These are phyloP conservation scores for Scheffersomyces spartinae DNA, from an alignment of 805 yeast species.

Conservation along the genomic window DNA sequence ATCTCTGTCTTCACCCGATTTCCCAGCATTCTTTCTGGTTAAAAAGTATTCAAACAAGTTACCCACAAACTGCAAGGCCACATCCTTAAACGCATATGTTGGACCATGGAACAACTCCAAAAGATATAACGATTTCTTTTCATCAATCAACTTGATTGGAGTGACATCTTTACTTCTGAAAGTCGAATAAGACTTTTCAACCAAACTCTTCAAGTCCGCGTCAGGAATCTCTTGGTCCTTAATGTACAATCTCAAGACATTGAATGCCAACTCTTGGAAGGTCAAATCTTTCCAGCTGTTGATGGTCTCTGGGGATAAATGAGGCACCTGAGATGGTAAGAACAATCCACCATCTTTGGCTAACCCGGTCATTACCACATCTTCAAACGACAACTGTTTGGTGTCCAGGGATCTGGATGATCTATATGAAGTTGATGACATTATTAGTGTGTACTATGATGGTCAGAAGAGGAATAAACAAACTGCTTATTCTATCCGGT, in stretches of 20 bases:
- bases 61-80: slow-evolving; percentile 96
- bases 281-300: slow-evolving; percentile 60
- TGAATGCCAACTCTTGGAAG: slow-evolving; percentile 80
- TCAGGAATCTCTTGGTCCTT: slow-evolving; percentile 60
- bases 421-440: slow-evolving; percentile 51
- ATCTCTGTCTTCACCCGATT: slow-evolving; percentile 50
- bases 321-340: slow-evolving; percentile 76
- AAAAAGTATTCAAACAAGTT: slow-evolving; percentile 90
- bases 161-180: slow-evolving; percentile 85
- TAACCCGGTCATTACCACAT: slow-evolving; percentile 77
- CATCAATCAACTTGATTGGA: slow-evolving; percentile 61
- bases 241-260: slow-evolving; percentile 74
- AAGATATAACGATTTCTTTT: slow-evolving; percentile 49
- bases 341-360: slow-evolving; percentile 96
- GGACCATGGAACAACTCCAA: slow-evolving; percentile 98
- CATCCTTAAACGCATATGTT: slow-evolving; percentile 97
- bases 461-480: slow-evolving; percentile 2
- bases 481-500: no score
- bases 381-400: slow-evolving; percentile 58
- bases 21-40: slow-evolving; percentile 53
- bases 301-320: slow-evolving; percentile 44
- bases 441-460: no score
- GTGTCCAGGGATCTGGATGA: slow-evolving; percentile 58
- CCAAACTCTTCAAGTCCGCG: slow-evolving; percentile 50
- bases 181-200: slow-evolving; percentile 72